A percentile compares a stretch with the other conserved stretches of the same genome.
Conservation (phyloP, 257 asterid genomes). For the Solanum arcanum region DNA sequence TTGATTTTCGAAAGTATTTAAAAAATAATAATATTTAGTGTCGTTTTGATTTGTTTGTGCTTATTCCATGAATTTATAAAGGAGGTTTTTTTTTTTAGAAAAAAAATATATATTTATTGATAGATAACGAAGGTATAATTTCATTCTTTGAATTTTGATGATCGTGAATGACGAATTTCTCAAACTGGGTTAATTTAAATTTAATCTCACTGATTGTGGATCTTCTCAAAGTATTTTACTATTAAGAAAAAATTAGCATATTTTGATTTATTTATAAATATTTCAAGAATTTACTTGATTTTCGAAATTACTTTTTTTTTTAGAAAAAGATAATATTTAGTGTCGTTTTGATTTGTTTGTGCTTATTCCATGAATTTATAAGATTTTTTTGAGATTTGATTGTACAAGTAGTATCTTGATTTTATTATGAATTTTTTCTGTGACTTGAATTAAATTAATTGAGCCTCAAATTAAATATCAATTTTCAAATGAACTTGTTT, state of each 20-base stretch:
- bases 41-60: neutral
- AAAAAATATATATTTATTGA: too few relatives aligned
- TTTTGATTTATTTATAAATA: too few relatives aligned
- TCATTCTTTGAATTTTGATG: too few relatives aligned
- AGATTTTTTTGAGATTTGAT: too few relatives aligned
- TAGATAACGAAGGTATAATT: too few relatives aligned
- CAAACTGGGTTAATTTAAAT: rapidly evolving
- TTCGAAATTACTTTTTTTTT: too few relatives aligned
- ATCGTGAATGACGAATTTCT: too few relatives aligned
- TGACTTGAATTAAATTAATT: neutral
- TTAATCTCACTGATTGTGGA: too few relatives aligned
- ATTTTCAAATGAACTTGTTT: neutral
- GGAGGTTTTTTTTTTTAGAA: too few relatives aligned
- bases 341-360: neutral
- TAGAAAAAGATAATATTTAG: rapidly evolving
- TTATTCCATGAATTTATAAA: too few relatives aligned
- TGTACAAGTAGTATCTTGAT: neutral
- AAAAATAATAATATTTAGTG: rapidly evolving
- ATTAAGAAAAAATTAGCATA: neutral
- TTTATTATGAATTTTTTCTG: neutral
- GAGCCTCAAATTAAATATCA: neutral
- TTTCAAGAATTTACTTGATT: too few relatives aligned
- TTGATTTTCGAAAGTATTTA: too few relatives aligned
- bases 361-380: neutral
- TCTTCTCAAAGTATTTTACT: neutral